Base-by-base conservation (phyloP, 148 eudicot genomes). In the Rheum nobile region DNA sequence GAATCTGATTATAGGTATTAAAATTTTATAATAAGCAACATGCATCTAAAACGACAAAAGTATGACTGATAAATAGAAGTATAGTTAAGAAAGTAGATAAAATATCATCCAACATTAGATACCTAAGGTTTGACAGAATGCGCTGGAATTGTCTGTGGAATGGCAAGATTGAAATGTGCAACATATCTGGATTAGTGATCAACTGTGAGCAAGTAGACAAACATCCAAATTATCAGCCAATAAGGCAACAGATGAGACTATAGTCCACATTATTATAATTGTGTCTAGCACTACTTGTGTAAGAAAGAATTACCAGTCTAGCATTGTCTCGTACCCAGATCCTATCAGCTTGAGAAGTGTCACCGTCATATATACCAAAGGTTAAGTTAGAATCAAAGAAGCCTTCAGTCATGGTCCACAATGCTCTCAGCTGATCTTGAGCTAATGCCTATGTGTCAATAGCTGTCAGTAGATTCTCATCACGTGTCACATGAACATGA, bases 131-230 rank as follows among this genome's bases (percentile, higher is more conserved):
- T 83, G 96, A 84, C 16, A 95, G 71, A 67, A 95, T 87, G 55
- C 99, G 87, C 75, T 83, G 79, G 76, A 91, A 95, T 43, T 85
- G 87, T 67, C 82, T 75, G 85, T 95, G 99, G 76, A 75, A 88
- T 42, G 99, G 99, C 83, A 95, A 88, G 80, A 95, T 88, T 72
- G 99, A 95, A 79, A 91, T 74, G 76, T 95, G 99, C 72, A 95
- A 76, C 94, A 89, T 90, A 80, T 95, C 99, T 72, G 99, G 99
- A 86, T 95, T 95, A 29, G 99, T 91, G 82, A 95, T 95, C 83
- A 95, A 80, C 99, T 95, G 91, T 87, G 88, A 42, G 75, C 63
- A 78, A 77, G 76, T 46, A 47, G 32, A 81, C 22, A 77, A 79
- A 41, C 26, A 12, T 63, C 75, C 48, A 39, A 71, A 21, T 69